Evolutionary conservation across 2,329 filamentous ascomycete genomes (phyloP), one percentile per base, ranked within the genome.

Genomic region (Pestalotiopsis sp.): DNA sequence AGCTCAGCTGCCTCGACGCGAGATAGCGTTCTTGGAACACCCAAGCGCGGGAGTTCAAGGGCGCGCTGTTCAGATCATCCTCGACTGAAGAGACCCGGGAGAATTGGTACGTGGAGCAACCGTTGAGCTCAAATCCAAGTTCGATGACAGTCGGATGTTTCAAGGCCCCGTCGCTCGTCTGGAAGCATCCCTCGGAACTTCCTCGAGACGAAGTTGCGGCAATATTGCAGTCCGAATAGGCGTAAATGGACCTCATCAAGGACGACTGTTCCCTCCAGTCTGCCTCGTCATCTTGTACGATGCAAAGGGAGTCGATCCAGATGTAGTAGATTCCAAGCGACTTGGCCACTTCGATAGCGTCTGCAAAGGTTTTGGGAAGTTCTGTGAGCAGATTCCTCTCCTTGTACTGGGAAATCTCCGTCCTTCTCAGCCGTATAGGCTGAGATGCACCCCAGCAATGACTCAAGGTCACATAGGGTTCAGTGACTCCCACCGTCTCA

Each of bases 231-330:
- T 59, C 23, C 2, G 68, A 52, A 65, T 69, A 62, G 27, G 31
- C 27, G 11, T 69, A 69, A 11, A 69, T 38, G 2, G 40, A 31
- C 13, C 57, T 64, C 68, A 67, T 69, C 25, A 58, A 40, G 5
- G 57, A 5, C 4, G 68, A 31, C 41, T 69, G 45, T 11, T 58
- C n/a, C 13, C 11, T 45, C 66, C 66, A 68, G 23, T 70, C 68
- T 3, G 64, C 59, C 1, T 5, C 5, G 4, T 36, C 58, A 49
- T 70, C 59, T 23, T 70, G 68, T 4, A 68, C 57, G 6, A 70
- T 68, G 57, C 68, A 70, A 2, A 70, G 41, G 12, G 68, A 68
- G 59, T 70, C 68, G 17, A 70, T 68, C 66, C 68, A 70, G 1
- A 68, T 62, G 14, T 68, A 70, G 4, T 25, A 14, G 20, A 27